phyloP scores from a whole-genome alignment of 805 yeast species.

The Zygosaccharomyces pseudorouxii region DNA sequence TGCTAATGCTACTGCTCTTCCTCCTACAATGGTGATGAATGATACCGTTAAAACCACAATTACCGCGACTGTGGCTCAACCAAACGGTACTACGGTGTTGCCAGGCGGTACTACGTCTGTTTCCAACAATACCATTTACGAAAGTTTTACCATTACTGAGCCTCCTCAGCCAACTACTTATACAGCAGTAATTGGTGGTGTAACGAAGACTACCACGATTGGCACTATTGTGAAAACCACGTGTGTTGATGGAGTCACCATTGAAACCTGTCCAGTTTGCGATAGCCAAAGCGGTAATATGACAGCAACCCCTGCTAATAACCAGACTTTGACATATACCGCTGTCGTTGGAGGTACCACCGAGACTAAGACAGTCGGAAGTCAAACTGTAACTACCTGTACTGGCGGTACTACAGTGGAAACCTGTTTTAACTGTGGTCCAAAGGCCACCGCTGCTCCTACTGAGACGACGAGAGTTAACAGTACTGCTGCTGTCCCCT shows the following conservation, averaged over 20 bases:
- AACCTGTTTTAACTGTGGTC: neutral
- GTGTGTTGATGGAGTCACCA: neutral
- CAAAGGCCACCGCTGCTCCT: constrained; percentile 2
- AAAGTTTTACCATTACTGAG: neutral
- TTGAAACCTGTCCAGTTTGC: neutral
- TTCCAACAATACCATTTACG: constrained; percentile 1
- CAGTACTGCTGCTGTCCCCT: neutral
- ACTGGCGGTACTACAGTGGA: constrained; percentile 4
- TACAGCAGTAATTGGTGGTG: constrained; percentile 4
- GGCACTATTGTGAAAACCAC: neutral
- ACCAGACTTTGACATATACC: neutral
- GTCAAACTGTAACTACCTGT: neutral
- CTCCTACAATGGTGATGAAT: neutral
- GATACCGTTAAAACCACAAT: neutral
- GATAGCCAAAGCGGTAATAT: neutral
- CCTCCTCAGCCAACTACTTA: neutral
- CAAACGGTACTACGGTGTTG: neutral
- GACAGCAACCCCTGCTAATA: neutral
- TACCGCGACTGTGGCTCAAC: neutral
- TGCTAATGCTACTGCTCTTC: neutral
- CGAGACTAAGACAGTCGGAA: neutral
- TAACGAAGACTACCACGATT: neutral
- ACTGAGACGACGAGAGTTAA: constrained; percentile 1
- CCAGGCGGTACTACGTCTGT: constrained; percentile 2
- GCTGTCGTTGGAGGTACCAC: constrained; percentile 4